Conservation (phyloP, 495 filamentous ascomycete species). For the Penicillium cataractarum region DNA sequence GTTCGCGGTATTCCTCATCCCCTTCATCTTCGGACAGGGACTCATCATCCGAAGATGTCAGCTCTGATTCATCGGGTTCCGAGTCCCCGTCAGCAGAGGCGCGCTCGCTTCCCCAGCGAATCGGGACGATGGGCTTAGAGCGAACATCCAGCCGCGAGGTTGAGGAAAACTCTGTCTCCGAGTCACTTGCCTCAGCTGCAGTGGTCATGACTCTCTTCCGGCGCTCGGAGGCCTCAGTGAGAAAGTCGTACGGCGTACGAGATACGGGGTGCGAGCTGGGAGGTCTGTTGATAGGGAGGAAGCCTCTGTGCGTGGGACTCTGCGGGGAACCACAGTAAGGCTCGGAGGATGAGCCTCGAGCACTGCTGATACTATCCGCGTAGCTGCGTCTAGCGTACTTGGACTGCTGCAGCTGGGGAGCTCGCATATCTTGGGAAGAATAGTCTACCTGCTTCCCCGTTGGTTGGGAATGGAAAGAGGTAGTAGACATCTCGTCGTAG, state of each 20-base stretch:
- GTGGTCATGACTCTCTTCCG: not conserved
- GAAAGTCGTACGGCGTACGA: conserved; percentile 8
- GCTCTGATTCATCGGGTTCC: not conserved
- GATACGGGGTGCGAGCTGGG: conserved; percentile 27
- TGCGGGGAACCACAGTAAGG: conserved; percentile 36
- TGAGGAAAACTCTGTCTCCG: conserved; percentile 14
- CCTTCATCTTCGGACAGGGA: conserved; percentile 20
- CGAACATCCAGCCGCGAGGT: not conserved
- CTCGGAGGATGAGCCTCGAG: conserved; percentile 32
- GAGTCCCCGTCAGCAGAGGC: conserved; percentile 9
- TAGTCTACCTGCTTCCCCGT: not conserved
- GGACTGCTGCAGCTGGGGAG: no score
- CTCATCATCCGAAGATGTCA: conserved; percentile 14
- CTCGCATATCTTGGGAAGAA: conserved; percentile 1
- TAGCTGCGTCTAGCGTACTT: conserved; percentile 25
- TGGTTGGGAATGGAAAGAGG: not conserved
- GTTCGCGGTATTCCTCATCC: conserved; percentile 26
- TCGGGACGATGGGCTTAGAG: conserved; percentile 1
- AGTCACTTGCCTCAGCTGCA: conserved; percentile 15
- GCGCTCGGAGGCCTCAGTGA: conserved; percentile 16
- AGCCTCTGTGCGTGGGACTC: conserved; percentile 30
- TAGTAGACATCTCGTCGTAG: not conserved
- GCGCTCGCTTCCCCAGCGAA: not conserved
- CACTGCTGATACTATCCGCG: conserved; percentile 27
- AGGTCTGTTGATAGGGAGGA: conserved; percentile 41